Base-by-base conservation (phyloP, 768 basidiomycete genomes). In the Psilocybe cyanescens region DNA sequence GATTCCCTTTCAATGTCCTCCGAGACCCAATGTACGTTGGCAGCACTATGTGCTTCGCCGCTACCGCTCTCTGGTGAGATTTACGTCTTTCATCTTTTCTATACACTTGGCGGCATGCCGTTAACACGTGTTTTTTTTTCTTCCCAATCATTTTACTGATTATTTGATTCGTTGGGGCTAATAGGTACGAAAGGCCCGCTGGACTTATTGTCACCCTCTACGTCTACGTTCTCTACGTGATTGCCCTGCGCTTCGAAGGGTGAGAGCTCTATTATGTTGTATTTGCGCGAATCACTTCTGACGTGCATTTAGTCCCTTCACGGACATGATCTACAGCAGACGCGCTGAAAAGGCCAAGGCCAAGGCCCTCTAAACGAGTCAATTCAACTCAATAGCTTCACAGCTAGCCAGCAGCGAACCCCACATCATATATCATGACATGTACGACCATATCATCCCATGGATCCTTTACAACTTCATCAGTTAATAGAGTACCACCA, bases 11-110 rank as follows among this genome's bases (percentile, higher is more conserved):
- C 83, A 97, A 97, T 72, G 83, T 97, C 50, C 81, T 96, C 45
- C 81, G 86, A 17, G 90, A 97, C 74, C 97, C 97, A 0, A 99
- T 99, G 97, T 99, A 99, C 71, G 91, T 95, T 49, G 97, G 97
- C 7, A 94, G 91, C 70, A 95, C 95, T 4, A 78, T 99, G 79
- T 92, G 89, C 72, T 98, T 98, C 77, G 76, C 86, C 39, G 96
- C 88, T 19, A 88, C 86, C 1, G 91, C 97, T 0, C 80, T 99
- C 35, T 97, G 94, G 95, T 95, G 61, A 68, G 89, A 1, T 30
- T 24, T 7, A 1, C 31, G 8, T 44, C 2, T 11, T 37, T 30
- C 2, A 19, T 17, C 24, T 24, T n/a, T 24, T 57, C 6, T 37
- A 28, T 49, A 33, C 8, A 11, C 41, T 51, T 48, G 8, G 19